A percentile compares a stretch with the other conserved stretches of the same genome.
phyloP scores from a whole-genome alignment of 148 eudicot genomes.

The Camellia granthamiana region DNA sequence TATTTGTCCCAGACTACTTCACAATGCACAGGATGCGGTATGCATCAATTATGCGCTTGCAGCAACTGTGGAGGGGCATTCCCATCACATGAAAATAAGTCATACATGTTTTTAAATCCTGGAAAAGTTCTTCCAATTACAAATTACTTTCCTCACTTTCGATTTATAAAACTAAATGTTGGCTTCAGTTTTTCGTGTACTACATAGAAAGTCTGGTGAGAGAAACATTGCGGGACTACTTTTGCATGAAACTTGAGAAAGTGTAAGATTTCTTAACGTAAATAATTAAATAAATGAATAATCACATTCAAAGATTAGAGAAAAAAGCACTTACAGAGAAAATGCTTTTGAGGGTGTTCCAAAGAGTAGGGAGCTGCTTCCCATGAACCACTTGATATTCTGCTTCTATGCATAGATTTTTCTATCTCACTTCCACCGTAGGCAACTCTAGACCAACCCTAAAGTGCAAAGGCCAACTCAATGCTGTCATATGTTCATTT shows the following conservation, averaged over 20 bases:
- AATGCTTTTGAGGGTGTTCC: constrained; percentile 47
- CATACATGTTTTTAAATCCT: neutral
- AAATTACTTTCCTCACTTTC: neutral
- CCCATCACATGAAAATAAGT: neutral
- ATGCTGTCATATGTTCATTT: neutral
- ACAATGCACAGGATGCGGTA: neutral
- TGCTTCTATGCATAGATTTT: constrained; percentile 45
- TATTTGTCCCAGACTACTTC: neutral
- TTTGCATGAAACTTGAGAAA: neutral
- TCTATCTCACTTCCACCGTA: constrained; percentile 46
- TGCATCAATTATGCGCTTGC: neutral
- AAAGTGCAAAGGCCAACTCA: constrained; percentile 5
- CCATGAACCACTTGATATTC: constrained; percentile 57
- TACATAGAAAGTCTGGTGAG: neutral
- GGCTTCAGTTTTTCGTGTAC: neutral
- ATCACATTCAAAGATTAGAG: neutral
- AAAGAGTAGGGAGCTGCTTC: constrained; percentile 61
- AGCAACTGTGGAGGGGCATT: neutral
- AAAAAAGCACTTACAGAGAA: constrained; percentile 30
- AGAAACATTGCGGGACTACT: neutral
- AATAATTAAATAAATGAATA: neutral
- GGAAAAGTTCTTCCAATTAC: neutral
- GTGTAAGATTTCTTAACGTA: neutral
- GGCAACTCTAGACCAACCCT: constrained; percentile 54
- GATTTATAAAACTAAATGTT: neutral